Evolutionary conservation across 176 grass and related monocot species (phyloP), one percentile per base, ranked within the genome.

Genomic region (Saccharum officinarum): DNA sequence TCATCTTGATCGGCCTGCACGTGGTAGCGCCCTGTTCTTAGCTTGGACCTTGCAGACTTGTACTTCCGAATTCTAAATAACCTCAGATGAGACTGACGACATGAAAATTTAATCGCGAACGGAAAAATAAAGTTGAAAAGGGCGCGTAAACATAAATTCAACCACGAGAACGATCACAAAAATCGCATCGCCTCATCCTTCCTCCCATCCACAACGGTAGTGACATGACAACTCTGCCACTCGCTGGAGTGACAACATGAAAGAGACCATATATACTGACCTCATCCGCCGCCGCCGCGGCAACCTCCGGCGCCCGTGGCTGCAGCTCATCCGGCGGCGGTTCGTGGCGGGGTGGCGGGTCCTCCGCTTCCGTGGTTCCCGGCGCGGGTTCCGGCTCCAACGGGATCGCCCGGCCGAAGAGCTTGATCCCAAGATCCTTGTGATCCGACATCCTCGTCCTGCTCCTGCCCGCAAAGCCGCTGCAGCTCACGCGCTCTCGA

Each of bases 341-440:
- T 22, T 47, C 60, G 16, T 52, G 47, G 47, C 16, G 15, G 15
- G 47, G 14, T 14, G 14, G 66, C n/a, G 22, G 55, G 20, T 46
- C 60, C 25, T 86, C 92, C 28, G 79, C 80, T 75, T 78, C 75
- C 39, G 25, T 49, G 84, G 50, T 31, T 55, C 37, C 37, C 50
- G 75, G 78, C 37, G 44, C 44, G 2, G 86, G 39, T 3, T 85
- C 86, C 6, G 61, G 54, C 10, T 63, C 68, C 55, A 90, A 45
- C 44, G 95, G 95, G 66, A 98, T 98, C 73, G 86, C 90, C 84
- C 84, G 66, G 13, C 95, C 95, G 71, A 98, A 98, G 50, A 98
- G 95, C 89, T 93, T 98, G 87, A 98, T 92, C 38, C 92, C 92
- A 30, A 91, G 89, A 82, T 95, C 92, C 86, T 77, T 89, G 22